Evolutionary conservation across 31 red algal genomes (phyloP), one percentile per base, ranked within the genome.

Genomic region (Porphyra umbilicalis): DNA sequence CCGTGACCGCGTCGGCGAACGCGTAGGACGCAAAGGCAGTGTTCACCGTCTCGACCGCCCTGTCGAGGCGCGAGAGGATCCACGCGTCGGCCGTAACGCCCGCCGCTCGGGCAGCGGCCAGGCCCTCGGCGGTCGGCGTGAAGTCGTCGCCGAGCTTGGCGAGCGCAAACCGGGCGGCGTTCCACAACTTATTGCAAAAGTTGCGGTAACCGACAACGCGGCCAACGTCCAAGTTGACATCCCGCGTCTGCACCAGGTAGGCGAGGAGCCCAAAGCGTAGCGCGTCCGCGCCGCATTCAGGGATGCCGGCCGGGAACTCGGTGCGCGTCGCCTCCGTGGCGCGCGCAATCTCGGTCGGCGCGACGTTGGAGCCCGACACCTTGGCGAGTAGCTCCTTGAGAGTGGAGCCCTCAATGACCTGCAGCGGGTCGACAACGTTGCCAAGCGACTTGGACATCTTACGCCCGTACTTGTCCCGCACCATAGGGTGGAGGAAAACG

Each of bases 401-500:
- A 32, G 82, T 38, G 8, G 87, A 83, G 3, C 94, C 92, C 38
- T 95, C 84, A 32, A 99, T 97, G 29, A 99, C 92, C 79, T 97
- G 89, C 29, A 99, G 77, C 32, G 98, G 98, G 77, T 99, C 94
- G 67, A 97, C 92, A 9, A 97, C 92, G 79, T 99, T 99, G 31
- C 98, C 98, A 9, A 99, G 80, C 29, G 98, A 99, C 83, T 99
- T 99, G 14, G 92, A 95, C 98, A 99, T 99, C 78, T 99, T 99
- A 32, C 92, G 91, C 13, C 98, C 98, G 81, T 97, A 88, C 82
- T 97, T 97, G 87, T 99, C 98, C 11, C 98, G 83, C 31, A 99
- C 92, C 10, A 99, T 82, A 8, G 94, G 90, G 85, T 97, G 94
- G 32, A 99, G 78, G 75, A 94, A 81, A 15, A 99, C 95, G 13